phyloP scores from a whole-genome alignment of 2,329 filamentous ascomycete genomes.

The Tolypocladium amazonense region DNA sequence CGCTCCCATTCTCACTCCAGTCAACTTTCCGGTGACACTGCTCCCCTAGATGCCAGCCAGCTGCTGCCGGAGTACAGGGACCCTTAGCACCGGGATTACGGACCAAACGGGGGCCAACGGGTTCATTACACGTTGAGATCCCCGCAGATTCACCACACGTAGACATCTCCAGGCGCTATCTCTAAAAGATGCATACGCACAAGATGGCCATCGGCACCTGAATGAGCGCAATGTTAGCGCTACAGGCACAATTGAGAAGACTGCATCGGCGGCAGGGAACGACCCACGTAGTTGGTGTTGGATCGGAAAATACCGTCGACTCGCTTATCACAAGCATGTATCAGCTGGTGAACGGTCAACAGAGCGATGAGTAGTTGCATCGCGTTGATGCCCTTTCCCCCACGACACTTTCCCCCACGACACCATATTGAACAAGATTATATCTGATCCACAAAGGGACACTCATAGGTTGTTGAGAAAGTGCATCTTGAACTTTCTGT shows the following conservation, averaged over 20 bases:
- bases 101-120: too few species aligned
- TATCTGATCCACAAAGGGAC: background rate
- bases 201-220: background rate
- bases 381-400: background rate
- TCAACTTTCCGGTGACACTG: background rate
- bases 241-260: background rate
- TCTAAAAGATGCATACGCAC: background rate
- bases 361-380: background rate
- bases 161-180: background rate
- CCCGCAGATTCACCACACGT: background rate
- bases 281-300: background rate
- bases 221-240: background rate
- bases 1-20: background rate
- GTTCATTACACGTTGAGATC: too few species aligned
- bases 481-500: constrained; percentile 83
- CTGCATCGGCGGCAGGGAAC: background rate
- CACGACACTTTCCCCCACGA: background rate
- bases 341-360: background rate
- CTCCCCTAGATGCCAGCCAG: background rate
- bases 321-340: background rate
- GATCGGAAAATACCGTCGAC: background rate
- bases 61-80: background rate
- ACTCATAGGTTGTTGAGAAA: constrained; percentile 63
- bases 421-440: too few species aligned
- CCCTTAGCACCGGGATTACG: background rate